Conservation (phyloP, 108 stramenopile genomes). For the Cyclotella kingstonii region DNA sequence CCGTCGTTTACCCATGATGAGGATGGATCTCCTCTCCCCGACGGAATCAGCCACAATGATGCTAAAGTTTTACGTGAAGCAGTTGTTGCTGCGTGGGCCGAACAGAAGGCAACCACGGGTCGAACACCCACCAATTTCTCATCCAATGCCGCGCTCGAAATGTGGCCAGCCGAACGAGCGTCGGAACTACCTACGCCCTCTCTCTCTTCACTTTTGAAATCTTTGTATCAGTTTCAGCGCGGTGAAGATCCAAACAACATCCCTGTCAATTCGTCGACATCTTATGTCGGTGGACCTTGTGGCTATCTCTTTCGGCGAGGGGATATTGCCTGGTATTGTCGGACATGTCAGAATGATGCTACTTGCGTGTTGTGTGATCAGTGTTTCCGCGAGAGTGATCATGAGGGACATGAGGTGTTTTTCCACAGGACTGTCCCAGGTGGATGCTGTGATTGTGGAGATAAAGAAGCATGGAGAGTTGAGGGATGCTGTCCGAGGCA, state of each 20-base stretch:
- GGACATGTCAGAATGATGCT: conserved; percentile 93
- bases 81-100: conserved; percentile 34
- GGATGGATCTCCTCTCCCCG: neutral
- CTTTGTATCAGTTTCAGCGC: conserved; percentile 5
- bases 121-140: conserved; percentile 15
- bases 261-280: neutral
- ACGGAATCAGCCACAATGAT: neutral
- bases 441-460: conserved; percentile 99
- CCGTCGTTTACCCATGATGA: neutral
- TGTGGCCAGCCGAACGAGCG: neutral
- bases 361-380: conserved; percentile 96
- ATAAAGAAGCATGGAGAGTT: conserved; percentile 92
- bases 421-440: conserved; percentile 96
- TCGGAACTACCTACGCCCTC: neutral
- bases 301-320: conserved; percentile 94
- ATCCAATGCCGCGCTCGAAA: neutral
- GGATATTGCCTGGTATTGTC: conserved; percentile 98
- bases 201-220: conserved; percentile 5
- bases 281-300: conserved; percentile 59
- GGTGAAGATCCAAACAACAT: neutral
- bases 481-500: conserved; percentile 89
- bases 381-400: conserved; percentile 89
- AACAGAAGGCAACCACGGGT: conserved; percentile 32
- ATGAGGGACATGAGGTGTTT: conserved; percentile 96
- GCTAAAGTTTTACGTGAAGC: conserved; percentile 17